Evolutionary conservation across 2,329 filamentous ascomycete genomes (phyloP), one percentile per base, ranked within the genome.

Genomic region (Coniochaeta pulveracea): DNA sequence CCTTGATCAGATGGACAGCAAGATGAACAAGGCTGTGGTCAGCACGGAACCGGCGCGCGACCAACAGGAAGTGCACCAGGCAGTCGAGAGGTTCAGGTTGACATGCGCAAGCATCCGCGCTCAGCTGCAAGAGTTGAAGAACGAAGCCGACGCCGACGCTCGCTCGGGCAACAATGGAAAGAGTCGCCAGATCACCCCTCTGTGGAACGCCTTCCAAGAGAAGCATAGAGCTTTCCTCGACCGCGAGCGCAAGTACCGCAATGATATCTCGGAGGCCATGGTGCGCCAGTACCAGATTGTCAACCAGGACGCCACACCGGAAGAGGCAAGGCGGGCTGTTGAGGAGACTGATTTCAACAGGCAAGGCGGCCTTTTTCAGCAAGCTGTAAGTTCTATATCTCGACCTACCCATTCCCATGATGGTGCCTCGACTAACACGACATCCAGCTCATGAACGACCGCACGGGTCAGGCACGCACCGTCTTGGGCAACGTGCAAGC

Each of bases 361-460:
- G n/a, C 72, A 82, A 38, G 79, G 88, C 60, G 80, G 81, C 47
- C 77, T 91, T 35, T 91, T 89, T 62, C 80, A 86, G 57, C 80
- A 76, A 37, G 83, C 83, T 38, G 83, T 89, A 69, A 56, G 76
- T 67, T 34, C 40, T 34, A 18, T 11, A 16, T 32, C 25, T 19
- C 22, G 18, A 23, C 19, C 5, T 33, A 34, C 26, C 25, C 10
- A 14, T 21, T 17, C 19, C 26, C 21, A 19, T 21, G 19, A 19
- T 7, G 15, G 19, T 15, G 11, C 19, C 8, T n/a, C 8, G 31
- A 31, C 33, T 36, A 34, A 36, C 33, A 6, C 25, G 15, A 4
- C 9, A 18, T 3, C 5, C 43, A 86, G 80, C 75, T 88, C 48
- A 77, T 76, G 50, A 74, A 69, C 46, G 86, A 85, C 64, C 80